Base-by-base conservation (phyloP, 1,284 basidiomycete species). In the Rhodofomes roseus region DNA sequence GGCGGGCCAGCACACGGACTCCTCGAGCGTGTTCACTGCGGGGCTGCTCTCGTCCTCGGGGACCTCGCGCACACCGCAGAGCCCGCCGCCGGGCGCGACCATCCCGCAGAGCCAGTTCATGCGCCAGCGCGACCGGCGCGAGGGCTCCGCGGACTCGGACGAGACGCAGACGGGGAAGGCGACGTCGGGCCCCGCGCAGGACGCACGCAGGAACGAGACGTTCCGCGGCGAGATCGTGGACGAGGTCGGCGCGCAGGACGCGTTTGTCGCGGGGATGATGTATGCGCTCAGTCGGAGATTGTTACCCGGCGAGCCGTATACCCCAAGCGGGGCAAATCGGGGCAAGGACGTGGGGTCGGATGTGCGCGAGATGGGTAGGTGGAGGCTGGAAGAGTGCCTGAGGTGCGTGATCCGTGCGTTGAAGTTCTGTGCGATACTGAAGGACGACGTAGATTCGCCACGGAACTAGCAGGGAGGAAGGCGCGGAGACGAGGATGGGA, bases 241-340 rank as follows among this genome's bases (percentile, higher is more conserved):
- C 68, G 89, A 90, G 65, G 79, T 84, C 7, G 90, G 89, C 1
- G 86, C 87, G 0, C 88, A 90, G 65, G 87, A 89, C 60, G 90
- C 90, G 9, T 92, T 92, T 65, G 81, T 92, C 12, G 87, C 87
- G 0, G 90, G 90, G 14, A 91, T 92, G 89, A 87, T 92, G 60
- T 92, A 83, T 71, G 82, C 88, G 0, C 68, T 92, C 63, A 89
- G 84, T 57, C 76, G 88, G 63, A 77, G 82, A 36, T 74, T 91
- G 56, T 70, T 85, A 48, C 90, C 90, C 41, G 89, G 89, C 0
- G 72, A 81, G 8, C 89, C 89, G 18, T 92, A 88, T 70, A 85
- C 85, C 3, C 87, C 89, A 22, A 78, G 80, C 0, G 76, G 80
- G 62, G 76, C 70, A 27, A 74, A 74, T 1, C 77, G 78, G 51